These are phyloP conservation scores for Pleurotus pulmonarius DNA, from an alignment of 768 basidiomycete species.

Conservation along the genomic window DNA sequence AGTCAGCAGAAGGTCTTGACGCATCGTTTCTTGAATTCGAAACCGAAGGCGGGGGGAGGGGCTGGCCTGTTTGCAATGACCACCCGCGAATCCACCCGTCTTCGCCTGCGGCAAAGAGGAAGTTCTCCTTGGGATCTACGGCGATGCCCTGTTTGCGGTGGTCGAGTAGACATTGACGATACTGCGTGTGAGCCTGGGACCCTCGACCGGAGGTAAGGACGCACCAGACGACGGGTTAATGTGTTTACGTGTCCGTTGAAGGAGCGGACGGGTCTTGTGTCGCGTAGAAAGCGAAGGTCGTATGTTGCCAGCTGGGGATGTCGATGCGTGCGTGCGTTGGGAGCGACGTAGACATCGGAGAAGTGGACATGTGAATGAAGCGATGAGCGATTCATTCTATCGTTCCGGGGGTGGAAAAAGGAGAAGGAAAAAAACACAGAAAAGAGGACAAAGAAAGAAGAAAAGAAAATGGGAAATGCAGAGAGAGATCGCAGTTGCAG, in stretches of 20 bases:
- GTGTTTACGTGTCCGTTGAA: slow-evolving; percentile 60
- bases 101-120: slow-evolving; percentile 68
- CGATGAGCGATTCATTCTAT: too few relatives aligned
- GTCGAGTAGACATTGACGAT: background rate
- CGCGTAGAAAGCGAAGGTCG: slow-evolving; percentile 57
- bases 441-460: background rate
- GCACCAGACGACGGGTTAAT: slow-evolving; percentile 47
- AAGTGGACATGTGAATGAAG: too few relatives aligned
- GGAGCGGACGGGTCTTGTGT: slow-evolving; percentile 36
- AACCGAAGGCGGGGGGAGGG: slow-evolving; percentile 21
- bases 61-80: slow-evolving; percentile 57
- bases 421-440: too few relatives aligned
- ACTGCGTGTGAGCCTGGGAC: too few relatives aligned
- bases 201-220: slow-evolving; percentile 14
- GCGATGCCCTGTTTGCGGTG: slow-evolving; percentile 48
- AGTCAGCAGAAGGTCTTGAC: background rate
- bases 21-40: background rate
- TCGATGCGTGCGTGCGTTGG: too few relatives aligned
- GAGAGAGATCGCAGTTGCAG: background rate
- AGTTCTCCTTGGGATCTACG: slow-evolving; percentile 50
- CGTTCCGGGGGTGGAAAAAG: too few relatives aligned
- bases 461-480: background rate
- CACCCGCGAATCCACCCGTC: slow-evolving; percentile 64
- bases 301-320: slow-evolving; percentile 50
- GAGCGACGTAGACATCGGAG: too few relatives aligned